These are phyloP conservation scores for Cocos nucifera DNA, from an alignment of 176 grass and related monocot species.

Conservation along the genomic window DNA sequence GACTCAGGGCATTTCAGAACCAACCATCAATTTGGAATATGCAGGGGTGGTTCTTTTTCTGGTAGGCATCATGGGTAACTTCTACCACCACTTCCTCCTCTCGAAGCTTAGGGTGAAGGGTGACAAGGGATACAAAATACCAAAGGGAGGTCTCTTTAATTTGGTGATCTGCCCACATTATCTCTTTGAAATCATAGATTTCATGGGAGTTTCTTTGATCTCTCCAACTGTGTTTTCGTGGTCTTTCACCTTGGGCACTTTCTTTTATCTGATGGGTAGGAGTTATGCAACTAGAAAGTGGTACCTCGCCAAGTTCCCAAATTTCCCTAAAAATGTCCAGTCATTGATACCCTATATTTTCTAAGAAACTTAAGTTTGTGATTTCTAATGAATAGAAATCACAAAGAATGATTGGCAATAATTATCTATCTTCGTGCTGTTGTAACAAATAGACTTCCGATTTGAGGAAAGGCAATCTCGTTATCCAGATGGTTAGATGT, in stretches of 20 bases:
- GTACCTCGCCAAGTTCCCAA: slow-evolving; percentile 56
- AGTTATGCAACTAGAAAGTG: slow-evolving; percentile 66
- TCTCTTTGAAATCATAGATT: slow-evolving; percentile 63
- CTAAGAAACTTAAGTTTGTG: slow-evolving; percentile 5
- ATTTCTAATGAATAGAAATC: no score
- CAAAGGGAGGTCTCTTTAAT: slow-evolving; percentile 46
- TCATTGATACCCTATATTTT: slow-evolving; percentile 58
- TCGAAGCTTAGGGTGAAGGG: slow-evolving; percentile 28
- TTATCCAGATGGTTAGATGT: no score
- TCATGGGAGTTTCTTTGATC: slow-evolving; percentile 61
- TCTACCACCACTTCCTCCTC: slow-evolving; percentile 79
- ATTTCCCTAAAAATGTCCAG: slow-evolving; percentile 42
- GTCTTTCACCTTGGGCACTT: slow-evolving; percentile 30
- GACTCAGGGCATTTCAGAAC: slow-evolving; percentile 25
- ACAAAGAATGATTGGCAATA: no score
- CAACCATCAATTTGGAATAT: slow-evolving; percentile 33
- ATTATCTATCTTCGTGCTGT: no score
- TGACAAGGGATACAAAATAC: slow-evolving; percentile 59
- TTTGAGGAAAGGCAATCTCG: no score
- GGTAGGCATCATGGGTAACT: slow-evolving; percentile 51
- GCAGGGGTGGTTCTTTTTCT: slow-evolving; percentile 24
- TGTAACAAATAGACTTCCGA: no score
- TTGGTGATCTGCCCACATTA: slow-evolving; percentile 66
- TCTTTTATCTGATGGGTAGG: slow-evolving; percentile 53
- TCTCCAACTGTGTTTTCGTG: slow-evolving; percentile 43